Evolutionary conservation across 306 rosid species (phyloP), one percentile per base, ranked within the genome.

Genomic region (Oemleria cerasiformis): DNA sequence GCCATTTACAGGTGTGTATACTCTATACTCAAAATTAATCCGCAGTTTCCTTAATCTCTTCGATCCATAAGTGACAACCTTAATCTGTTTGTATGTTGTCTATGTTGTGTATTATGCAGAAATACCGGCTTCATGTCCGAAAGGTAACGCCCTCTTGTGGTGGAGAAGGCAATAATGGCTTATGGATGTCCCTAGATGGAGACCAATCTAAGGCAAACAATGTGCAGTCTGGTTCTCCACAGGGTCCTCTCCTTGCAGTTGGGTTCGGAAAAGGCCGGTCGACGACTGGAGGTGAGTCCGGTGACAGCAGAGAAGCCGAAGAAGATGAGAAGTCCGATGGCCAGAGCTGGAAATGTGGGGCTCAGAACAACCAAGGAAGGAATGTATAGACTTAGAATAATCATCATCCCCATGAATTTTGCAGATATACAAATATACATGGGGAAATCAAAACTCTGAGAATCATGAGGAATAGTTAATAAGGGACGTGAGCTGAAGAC

Each of bases 91-190:
- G 57, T 50, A 15, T 43, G 11, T 21, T 67, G 48, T 61, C 48
- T 21, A 1, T 25, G 30, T 25, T 25, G 30, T 25, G 30, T 25
- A 25, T 25, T 25, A 16, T 72, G 70, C 96, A 93, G 97, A 93
- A 93, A 75, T 93, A 93, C 75, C 87, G 98, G 68, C 89, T 93
- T 75, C 97, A 90, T 81, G 85, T 90, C 36, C 78, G 89, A 77
- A 90, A 85, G 81, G 71, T 75, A 36, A 83, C 92, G 2, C 50
- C 71, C 75, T 89, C 87, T 48, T 66, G 84, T 13, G 67, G 70
- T 66, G 79, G 50, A 0, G 56, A 70, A 9, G 81, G 66, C 68
- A 72, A 75, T 74, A 72, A 75, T 74, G 84, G 75, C 43, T 44
- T 71, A 14, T 83, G 86, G 88, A 74, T 81, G 85, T 2, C 21